Conservation (phyloP, 129 eudicot species). For the Artemisia annua region DNA sequence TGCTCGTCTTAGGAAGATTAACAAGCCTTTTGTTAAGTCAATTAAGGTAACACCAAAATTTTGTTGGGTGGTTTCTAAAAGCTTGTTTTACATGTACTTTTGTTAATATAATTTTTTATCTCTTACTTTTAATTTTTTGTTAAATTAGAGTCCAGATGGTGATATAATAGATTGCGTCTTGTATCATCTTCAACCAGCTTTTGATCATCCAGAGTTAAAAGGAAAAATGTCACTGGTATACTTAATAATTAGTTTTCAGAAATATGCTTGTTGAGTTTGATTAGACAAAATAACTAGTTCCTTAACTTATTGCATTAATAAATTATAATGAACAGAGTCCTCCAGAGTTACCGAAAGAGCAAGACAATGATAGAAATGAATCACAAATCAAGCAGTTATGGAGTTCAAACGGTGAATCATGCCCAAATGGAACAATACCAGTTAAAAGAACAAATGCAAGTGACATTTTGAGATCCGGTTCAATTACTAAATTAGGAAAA, state of each 20-base stretch:
- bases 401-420: slow-evolving; percentile 1
- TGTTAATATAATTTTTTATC: background rate
- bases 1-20: background rate
- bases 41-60: background rate
- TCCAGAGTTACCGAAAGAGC: background rate
- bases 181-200: background rate
- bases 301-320: background rate
- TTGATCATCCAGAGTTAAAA: background rate
- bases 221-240: background rate
- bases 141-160: background rate
- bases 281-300: background rate
- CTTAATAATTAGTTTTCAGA: background rate
- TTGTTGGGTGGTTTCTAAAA: too few relatives aligned
- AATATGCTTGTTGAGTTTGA: background rate
- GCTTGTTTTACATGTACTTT: background rate
- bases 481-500: background rate
- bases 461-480: background rate
- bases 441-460: background rate
- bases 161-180: background rate
- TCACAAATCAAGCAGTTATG: slow-evolving; percentile 4
- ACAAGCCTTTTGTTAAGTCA: slow-evolving; percentile 4
- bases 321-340: background rate
- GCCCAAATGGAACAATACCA: slow-evolving; percentile 9
- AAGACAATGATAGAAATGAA: background rate
- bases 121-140: background rate